Conservation (phyloP, 106 monocot genomes). For the Allium fistulosum region DNA sequence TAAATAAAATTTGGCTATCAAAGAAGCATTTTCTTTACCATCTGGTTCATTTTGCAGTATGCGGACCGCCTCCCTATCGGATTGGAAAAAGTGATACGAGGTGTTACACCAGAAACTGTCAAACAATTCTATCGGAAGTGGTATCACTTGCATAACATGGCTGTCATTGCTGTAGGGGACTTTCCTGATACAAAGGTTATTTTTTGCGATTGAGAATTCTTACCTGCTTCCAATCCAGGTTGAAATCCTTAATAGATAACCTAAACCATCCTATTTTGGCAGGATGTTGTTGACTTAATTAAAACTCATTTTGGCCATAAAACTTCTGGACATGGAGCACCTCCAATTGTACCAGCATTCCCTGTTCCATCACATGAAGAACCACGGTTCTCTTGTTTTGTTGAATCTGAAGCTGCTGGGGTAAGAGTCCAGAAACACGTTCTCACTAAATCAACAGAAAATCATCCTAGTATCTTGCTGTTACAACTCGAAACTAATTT, state of each 20-base stretch:
- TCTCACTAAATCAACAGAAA: too few species aligned
- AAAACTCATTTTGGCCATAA: constrained; percentile 84
- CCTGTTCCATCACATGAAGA: constrained; percentile 85
- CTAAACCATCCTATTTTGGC: constrained; percentile 8
- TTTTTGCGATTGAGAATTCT: too few species aligned
- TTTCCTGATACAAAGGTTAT: constrained; percentile 75
- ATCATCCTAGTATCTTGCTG: too few species aligned
- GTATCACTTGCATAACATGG: constrained; percentile 95
- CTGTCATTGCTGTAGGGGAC: constrained; percentile 92
- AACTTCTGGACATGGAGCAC: constrained; percentile 25
- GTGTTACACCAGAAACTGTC: constrained; percentile 76
- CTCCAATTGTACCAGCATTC: constrained; percentile 57
- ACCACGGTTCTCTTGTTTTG: constrained; percentile 95
- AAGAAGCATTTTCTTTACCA: too few species aligned
- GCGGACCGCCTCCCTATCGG: constrained; percentile 96
- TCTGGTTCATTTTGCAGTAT: constrained; percentile 47
- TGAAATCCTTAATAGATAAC: too few species aligned
- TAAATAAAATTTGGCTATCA: too few species aligned
- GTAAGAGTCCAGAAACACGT: constrained; percentile 22
- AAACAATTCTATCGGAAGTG: constrained; percentile 83
- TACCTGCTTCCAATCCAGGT: too few species aligned
- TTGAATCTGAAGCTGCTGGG: constrained; percentile 99
- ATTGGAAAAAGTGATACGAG: constrained; percentile 84
- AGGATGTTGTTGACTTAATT: constrained; percentile 95
- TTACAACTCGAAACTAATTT: too few species aligned